A percentile compares a stretch with the other conserved stretches of the same genome.
phyloP scores from a whole-genome alignment of 495 filamentous ascomycete species.

The Hypoxylon lienhwacheense region DNA sequence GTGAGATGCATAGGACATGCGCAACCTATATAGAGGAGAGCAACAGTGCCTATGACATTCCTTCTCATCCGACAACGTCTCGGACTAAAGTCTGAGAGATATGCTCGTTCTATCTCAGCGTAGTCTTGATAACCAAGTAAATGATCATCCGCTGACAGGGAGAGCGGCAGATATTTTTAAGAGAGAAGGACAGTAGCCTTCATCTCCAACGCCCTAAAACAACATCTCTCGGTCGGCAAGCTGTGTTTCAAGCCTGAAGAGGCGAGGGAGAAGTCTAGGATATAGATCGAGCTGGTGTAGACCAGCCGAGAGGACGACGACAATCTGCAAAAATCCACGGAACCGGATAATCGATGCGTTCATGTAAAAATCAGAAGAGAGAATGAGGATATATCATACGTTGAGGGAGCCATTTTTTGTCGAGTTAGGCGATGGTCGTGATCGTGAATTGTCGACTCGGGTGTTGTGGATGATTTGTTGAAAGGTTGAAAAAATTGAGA shows the following conservation, averaged over 20 bases:
- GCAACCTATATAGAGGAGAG: constrained; percentile 1
- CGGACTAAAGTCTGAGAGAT: constrained; percentile 62
- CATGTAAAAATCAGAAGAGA: constrained; percentile 45
- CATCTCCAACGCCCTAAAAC: constrained; percentile 76
- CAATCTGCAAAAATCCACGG: constrained; percentile 59
- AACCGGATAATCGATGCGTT: constrained; percentile 59
- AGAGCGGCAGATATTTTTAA: constrained; percentile 76
- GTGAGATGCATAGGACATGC: constrained; percentile 55
- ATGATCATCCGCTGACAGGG: constrained; percentile 18
- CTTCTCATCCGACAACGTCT: constrained; percentile 82
- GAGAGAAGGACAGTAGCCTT: constrained; percentile 72
- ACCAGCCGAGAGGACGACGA: constrained; percentile 79
- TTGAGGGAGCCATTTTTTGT: constrained; percentile 61
- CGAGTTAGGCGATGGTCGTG: constrained; percentile 43
- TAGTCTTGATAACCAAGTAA: constrained; percentile 13
- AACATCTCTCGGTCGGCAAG: constrained; percentile 55
- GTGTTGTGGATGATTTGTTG: constrained; percentile 24
- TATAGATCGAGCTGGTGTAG: constrained; percentile 81
- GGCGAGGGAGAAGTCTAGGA: constrained; percentile 62
- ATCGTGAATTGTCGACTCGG: constrained; percentile 38
- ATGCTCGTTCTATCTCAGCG: constrained; percentile 44
- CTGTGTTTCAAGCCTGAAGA: constrained; percentile 49
- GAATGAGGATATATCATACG: constrained; percentile 61
- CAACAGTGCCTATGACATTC: constrained; percentile 24
- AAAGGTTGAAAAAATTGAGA: constrained; percentile 9